Conservation (phyloP, 371 early-diverging fungal species). For the Haplosporangium sp. region DNA sequence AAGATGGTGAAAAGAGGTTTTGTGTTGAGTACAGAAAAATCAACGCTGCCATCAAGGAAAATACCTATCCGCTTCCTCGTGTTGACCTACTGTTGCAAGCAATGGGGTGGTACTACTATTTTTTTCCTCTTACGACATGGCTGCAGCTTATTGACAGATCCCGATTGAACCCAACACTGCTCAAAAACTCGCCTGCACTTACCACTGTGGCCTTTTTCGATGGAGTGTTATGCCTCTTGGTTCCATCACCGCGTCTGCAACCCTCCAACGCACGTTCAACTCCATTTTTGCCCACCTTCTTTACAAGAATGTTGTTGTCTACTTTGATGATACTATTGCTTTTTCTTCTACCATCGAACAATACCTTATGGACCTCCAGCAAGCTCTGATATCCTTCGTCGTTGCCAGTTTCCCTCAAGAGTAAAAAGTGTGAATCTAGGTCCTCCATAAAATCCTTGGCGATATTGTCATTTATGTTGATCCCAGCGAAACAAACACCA, state of each 20-base stretch:
- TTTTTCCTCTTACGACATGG: conserved; percentile 58
- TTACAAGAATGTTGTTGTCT: conserved; percentile 44
- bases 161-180: conserved; percentile 24
- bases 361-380: conserved; percentile 52
- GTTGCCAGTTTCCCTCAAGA: conserved; percentile 53
- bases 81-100: conserved; percentile 56
- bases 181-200: conserved; percentile 58
- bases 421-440: conserved; percentile 57
- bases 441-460: conserved; percentile 56
- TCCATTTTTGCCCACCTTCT: conserved; percentile 42
- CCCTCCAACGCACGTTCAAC: conserved; percentile 56
- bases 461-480: too few species aligned
- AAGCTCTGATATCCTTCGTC: conserved; percentile 43
- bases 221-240: conserved; percentile 57
- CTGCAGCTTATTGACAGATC: conserved; percentile 60
- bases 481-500: too few species aligned
- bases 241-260: conserved; percentile 54
- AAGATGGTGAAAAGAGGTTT: conserved; percentile 53
- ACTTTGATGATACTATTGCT: conserved; percentile 63
- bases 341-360: conserved; percentile 48
- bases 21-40: conserved; percentile 57
- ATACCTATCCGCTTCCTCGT: conserved; percentile 56
- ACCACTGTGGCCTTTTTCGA: conserved; percentile 38
- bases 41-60: conserved; percentile 55
- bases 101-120: conserved; percentile 28